phyloP scores from a whole-genome alignment of 1,139 yeast genomes.

The Sugiyamaella japonica region DNA sequence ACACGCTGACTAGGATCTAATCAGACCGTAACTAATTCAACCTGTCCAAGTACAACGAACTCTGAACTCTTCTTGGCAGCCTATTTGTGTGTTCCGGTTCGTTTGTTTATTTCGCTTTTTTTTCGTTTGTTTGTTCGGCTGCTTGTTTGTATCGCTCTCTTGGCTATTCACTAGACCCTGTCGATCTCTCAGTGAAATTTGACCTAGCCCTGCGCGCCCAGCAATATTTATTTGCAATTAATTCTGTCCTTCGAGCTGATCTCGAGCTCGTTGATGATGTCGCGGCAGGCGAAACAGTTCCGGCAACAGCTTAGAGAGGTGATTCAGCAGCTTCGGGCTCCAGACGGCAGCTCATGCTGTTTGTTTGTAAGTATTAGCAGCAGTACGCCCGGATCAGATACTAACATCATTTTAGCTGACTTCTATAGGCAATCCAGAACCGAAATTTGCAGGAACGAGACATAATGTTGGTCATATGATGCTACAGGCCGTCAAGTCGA shows the following conservation, averaged over 20 bases:
- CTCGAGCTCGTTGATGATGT: not conserved
- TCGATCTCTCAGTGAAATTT: not conserved
- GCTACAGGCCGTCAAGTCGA: conserved; percentile 31
- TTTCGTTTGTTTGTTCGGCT: too few relatives aligned
- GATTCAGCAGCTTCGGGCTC: conserved; percentile 10
- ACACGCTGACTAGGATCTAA: too few relatives aligned
- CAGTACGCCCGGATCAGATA: not conserved
- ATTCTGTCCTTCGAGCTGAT: not conserved
- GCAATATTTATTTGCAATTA: not conserved
- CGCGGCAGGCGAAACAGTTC: conserved; percentile 17
- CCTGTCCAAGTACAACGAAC: too few relatives aligned
- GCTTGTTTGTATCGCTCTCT: too few relatives aligned
- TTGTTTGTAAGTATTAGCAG: conserved; percentile 14
- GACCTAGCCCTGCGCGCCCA: not conserved
- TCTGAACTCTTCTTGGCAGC: too few relatives aligned
- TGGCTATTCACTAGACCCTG: too few relatives aligned
- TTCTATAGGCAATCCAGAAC: conserved; percentile 81
- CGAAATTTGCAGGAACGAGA: conserved; percentile 58
- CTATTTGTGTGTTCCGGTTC: too few relatives aligned
- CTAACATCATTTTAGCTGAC: conserved; percentile 29
- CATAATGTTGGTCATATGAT: conserved; percentile 76
- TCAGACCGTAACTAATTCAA: too few relatives aligned
- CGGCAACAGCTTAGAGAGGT: conserved; percentile 18
- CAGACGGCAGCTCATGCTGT: conserved; percentile 14
- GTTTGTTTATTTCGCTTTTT: too few relatives aligned